Percentiles rank a stretch among this genome's conserved stretches.
Conservation (phyloP, 371 early-diverging fungal genomes). For the Actinomortierella wolfii region DNA sequence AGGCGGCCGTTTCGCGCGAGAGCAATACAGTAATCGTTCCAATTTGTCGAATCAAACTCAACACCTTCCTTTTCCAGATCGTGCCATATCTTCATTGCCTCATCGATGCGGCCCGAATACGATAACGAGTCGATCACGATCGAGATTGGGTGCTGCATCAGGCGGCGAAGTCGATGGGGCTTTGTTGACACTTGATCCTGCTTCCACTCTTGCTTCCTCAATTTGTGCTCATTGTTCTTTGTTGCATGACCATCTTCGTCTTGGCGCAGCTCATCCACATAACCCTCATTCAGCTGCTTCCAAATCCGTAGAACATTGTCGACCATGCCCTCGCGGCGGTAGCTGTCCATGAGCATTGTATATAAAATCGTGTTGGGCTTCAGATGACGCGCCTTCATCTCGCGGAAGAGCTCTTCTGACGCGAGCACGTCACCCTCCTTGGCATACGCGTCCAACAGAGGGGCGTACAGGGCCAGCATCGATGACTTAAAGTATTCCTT, state of each 20-base stretch:
- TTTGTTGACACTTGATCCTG: conserved; percentile 33
- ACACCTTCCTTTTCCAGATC: conserved; percentile 18
- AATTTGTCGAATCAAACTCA: conserved; percentile 38
- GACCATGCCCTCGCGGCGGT: conserved; percentile 31
- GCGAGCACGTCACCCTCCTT: conserved; percentile 35
- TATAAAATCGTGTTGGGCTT: conserved; percentile 37
- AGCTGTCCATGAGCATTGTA: conserved; percentile 43
- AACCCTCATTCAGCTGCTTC: conserved; percentile 26
- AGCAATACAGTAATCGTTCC: conserved; percentile 44
- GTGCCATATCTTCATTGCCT: conserved; percentile 31
- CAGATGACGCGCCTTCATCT: conserved; percentile 34
- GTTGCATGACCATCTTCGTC: conserved; percentile 2
- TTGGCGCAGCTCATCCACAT: conserved; percentile 4
- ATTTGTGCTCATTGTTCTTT: background rate
- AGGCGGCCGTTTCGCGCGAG: conserved; percentile 35
- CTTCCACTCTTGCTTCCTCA: conserved; percentile 14
- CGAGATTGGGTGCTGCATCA: conserved; percentile 35
- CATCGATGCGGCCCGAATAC: conserved; percentile 32
- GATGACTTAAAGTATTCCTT: conserved; percentile 17
- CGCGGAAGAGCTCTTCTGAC: conserved; percentile 22
- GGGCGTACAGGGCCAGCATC: conserved; percentile 23
- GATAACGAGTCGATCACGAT: conserved; percentile 34
- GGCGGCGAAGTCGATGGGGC: conserved; percentile 17
- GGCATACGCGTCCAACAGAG: conserved; percentile 40
- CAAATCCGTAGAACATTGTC: conserved; percentile 30